These are phyloP conservation scores for Panicum virgatum DNA, from an alignment of 202 grass and related monocot genomes.

Conservation along the genomic window DNA sequence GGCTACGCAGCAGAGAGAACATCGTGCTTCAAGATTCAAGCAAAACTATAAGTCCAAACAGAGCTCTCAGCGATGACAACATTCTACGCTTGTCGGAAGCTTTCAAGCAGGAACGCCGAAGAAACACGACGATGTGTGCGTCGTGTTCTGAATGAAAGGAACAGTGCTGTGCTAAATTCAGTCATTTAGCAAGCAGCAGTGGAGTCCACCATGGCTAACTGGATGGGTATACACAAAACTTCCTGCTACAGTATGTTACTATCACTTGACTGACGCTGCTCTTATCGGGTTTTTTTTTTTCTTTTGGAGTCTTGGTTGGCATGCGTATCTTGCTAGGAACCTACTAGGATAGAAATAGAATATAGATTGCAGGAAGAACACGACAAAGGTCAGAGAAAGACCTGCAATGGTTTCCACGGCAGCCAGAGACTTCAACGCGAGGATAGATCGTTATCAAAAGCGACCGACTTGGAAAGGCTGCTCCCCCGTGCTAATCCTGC, in stretches of 20 bases:
- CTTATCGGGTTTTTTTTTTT: neutral
- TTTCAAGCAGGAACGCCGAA: neutral
- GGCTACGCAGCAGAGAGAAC: neutral
- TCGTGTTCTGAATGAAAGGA: neutral
- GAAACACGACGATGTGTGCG: no score
- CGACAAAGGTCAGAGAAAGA: slow-evolving; percentile 7
- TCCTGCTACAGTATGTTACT: neutral
- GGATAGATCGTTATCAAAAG: neutral
- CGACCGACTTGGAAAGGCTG: neutral
- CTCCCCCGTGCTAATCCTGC: neutral
- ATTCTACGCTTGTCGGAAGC: neutral
- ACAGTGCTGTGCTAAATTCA: neutral
- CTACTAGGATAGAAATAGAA: no score
- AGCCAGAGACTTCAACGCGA: neutral
- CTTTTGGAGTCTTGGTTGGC: neutral
- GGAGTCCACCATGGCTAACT: neutral
- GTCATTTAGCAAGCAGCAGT: neutral
- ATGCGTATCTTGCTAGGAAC: neutral
- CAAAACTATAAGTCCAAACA: neutral
- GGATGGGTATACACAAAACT: neutral
- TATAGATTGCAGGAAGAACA: slow-evolving; percentile 13
- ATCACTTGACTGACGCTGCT: neutral
- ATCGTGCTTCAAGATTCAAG: neutral
- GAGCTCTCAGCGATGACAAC: neutral
- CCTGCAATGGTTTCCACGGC: neutral